Evolutionary conservation across 257 asterid species (phyloP).

Genomic region (Solanum medicagineum): DNA sequence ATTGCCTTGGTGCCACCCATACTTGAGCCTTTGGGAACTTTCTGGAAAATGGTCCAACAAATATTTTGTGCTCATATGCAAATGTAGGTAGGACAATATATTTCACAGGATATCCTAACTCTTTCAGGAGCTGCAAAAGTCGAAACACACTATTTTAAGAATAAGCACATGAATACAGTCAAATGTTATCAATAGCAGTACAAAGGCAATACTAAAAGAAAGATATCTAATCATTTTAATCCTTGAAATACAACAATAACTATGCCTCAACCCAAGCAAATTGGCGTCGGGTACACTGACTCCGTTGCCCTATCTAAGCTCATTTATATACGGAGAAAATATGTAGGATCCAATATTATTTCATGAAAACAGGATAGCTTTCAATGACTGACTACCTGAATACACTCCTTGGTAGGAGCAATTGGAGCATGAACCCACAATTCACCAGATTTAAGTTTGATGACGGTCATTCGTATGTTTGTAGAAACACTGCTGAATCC

Average conservation of each 20-base stretch:
- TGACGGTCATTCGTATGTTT: slow-evolving; percentile 84
- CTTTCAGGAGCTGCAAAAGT: slow-evolving; percentile 71
- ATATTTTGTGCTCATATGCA: slow-evolving; percentile 93
- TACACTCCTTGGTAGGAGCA: slow-evolving; percentile 93
- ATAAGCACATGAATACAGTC: neutral
- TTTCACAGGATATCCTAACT: slow-evolving; percentile 74
- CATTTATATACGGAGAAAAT: neutral
- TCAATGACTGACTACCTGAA: slow-evolving; percentile 35
- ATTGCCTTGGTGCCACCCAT: slow-evolving; percentile 99
- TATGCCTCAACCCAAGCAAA: neutral
- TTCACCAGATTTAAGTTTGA: slow-evolving; percentile 89
- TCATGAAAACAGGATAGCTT: neutral
- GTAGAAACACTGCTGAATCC: slow-evolving; percentile 98
- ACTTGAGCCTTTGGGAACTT: slow-evolving; percentile 78
- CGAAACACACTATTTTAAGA: neutral
- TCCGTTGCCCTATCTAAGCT: neutral
- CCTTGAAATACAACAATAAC: neutral
- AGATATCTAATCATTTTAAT: neutral
- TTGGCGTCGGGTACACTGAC: neutral
- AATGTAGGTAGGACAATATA: slow-evolving; percentile 80
- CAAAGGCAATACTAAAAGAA: neutral
- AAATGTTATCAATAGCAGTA: neutral
- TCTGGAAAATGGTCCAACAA: slow-evolving; percentile 96
- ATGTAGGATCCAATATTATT: neutral
- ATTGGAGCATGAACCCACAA: slow-evolving; percentile 96